Base-by-base conservation (phyloP, 164 flowering plant genomes). In the Vitis amurensis region DNA sequence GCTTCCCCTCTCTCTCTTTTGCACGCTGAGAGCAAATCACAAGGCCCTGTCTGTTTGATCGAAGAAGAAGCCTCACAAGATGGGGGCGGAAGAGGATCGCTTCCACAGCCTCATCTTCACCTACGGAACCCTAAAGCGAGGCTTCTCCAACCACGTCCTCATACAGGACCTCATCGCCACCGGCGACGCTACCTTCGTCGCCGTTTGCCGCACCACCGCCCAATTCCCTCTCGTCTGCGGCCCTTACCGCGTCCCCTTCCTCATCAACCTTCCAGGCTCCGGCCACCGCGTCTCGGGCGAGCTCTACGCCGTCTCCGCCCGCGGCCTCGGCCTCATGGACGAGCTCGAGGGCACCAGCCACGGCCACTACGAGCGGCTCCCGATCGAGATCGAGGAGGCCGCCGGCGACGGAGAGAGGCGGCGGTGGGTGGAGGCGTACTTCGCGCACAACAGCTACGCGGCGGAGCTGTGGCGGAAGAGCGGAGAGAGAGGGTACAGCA, bases 111-210 rank as follows among this genome's bases (percentile, higher is more conserved):
- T 87, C 5, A 70, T 93, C 60, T 90, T 94, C 89, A 85, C 97
- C 23, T 94, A 94, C 84, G 98, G 98, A 13, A 94, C 98, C 15
- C 83, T 94, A 3, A 94, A 91, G 75, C 74, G 71, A 1, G 94
- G 93, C 8, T 94, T 94, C 86, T 73, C 90, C 59, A 94, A 94
- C 71, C 98, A 94, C 79, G 4, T 9, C 31, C 83, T 94, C n/a
- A 66, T 94, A 50, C 78, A 88, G 44, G 86, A 85, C 51, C 69
- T 90, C 68, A 82, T 83, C 56, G 66, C 65, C 12, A 55, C 85
- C 68, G 86, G 86, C 11, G 93, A 94, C 77, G 98, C 92, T 58
- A 63, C 31, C 3, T 90, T 59, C 82, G 15, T 83, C 49, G 96
- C 96, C 60, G 30, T 17, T 3, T 79, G 72, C 80, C 67, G 56